Evolutionary conservation across 306 rosid species (phyloP).

Genomic region (Cucumis hystrix): DNA sequence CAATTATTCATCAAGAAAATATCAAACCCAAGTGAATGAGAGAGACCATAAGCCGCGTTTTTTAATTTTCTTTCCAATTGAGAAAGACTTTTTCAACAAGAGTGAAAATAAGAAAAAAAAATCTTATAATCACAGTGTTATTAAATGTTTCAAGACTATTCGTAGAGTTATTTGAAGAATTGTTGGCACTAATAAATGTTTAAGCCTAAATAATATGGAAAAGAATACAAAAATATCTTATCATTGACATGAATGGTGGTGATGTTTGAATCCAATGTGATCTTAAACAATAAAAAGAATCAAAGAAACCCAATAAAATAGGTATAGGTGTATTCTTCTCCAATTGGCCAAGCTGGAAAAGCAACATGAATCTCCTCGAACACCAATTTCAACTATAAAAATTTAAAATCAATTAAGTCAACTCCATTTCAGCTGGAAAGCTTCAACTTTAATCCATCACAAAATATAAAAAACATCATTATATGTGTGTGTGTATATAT

Average conservation of each 20-base stretch:
- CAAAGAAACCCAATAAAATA: not conserved
- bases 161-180: no score
- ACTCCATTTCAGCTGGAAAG: not conserved
- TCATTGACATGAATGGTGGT: not conserved
- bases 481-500: not conserved
- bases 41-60: not conserved
- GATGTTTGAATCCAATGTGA: not conserved
- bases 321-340: not conserved
- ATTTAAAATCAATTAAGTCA: not conserved
- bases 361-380: slow-evolving; percentile 8
- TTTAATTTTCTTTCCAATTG: no score
- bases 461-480: not conserved
- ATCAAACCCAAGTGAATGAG: not conserved
- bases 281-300: no score
- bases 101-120: no score
- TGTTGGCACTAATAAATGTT: no score
- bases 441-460: not conserved
- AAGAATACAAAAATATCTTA: not conserved
- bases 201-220: no score
- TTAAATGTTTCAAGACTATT: no score
- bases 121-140: no score
- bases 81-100: not conserved
- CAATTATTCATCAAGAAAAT: not conserved
- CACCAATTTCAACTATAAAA: not conserved
- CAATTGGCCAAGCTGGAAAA: not conserved